Conservation (phyloP, 371 early-diverging fungal species). For the Entomophthora muscae region DNA sequence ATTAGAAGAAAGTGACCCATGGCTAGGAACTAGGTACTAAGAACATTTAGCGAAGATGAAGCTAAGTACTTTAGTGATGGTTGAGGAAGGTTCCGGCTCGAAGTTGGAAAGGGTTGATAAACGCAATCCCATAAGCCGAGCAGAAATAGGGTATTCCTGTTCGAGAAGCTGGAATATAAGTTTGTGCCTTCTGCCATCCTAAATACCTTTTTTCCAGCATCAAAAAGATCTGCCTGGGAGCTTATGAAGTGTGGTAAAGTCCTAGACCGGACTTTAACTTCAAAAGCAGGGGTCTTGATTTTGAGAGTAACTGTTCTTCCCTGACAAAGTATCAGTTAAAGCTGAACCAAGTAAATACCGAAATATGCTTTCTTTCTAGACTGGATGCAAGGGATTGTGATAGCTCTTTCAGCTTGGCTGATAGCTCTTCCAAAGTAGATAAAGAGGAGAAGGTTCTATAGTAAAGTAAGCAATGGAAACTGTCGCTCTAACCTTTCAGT, state of each 20-base stretch:
- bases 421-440: neutral
- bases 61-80: neutral
- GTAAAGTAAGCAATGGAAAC: too few species aligned
- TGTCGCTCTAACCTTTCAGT: neutral
- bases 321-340: neutral
- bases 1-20: too few species aligned
- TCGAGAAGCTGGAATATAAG: neutral
- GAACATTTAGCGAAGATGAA: too few species aligned
- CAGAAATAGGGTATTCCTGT: neutral
- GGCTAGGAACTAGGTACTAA: too few species aligned
- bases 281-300: neutral
- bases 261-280: neutral
- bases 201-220: neutral
- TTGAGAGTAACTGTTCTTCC: conserved; percentile 4
- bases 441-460: neutral
- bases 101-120: neutral
- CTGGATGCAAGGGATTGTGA: neutral
- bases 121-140: conserved; percentile 4
- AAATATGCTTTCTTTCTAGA: neutral
- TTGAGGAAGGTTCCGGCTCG: neutral
- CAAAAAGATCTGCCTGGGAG: neutral
- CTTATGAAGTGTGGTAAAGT: neutral
- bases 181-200: neutral
- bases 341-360: neutral
- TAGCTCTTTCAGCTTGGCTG: neutral